A percentile compares a stretch with the other conserved stretches of the same genome.
These are phyloP conservation scores for Clarireedia hainanense DNA, from an alignment of 2,329 filamentous ascomycete genomes.

Conservation along the genomic window DNA sequence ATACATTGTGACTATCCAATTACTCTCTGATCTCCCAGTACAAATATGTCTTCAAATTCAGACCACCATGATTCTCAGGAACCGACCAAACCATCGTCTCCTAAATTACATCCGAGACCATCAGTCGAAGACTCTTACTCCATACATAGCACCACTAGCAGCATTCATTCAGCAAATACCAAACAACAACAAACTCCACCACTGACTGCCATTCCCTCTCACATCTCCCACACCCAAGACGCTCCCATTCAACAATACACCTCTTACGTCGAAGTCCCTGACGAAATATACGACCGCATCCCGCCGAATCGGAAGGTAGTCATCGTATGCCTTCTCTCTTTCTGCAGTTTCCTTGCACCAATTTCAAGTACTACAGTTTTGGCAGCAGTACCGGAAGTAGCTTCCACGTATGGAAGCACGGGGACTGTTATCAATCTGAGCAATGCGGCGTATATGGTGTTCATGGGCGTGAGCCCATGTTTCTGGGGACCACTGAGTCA, in stretches of 20 bases:
- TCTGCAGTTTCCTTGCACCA: conserved; percentile 69
- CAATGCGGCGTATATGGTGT: conserved; percentile 67
- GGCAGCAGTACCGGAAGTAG: conserved; percentile 67
- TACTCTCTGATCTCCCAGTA: background rate
- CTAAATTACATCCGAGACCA: background rate
- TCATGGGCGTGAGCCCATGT: conserved; percentile 63
- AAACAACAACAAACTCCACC: conserved; percentile 10
- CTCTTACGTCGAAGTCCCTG: conserved; percentile 28
- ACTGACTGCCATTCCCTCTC: conserved; percentile 14
- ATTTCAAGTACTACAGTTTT: conserved; percentile 67
- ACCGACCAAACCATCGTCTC: background rate
- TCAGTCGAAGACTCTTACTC: background rate
- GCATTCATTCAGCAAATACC: background rate
- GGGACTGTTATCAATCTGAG: conserved; percentile 64
- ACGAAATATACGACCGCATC: conserved; percentile 58
- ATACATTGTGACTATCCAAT: background rate
- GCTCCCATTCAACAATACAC: conserved; percentile 23
- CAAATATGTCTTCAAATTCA: background rate
- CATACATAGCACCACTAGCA: conserved; percentile 1
- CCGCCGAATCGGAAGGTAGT: conserved; percentile 52
- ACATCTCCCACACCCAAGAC: conserved; percentile 26
- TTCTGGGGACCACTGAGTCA: conserved; percentile 68
- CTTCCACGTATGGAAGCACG: conserved; percentile 53
- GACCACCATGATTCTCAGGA: background rate
- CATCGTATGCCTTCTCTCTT: conserved; percentile 63